Base-by-base conservation (phyloP, 2,329 filamentous ascomycete species). In the Calcarisporium arbuscula region DNA sequence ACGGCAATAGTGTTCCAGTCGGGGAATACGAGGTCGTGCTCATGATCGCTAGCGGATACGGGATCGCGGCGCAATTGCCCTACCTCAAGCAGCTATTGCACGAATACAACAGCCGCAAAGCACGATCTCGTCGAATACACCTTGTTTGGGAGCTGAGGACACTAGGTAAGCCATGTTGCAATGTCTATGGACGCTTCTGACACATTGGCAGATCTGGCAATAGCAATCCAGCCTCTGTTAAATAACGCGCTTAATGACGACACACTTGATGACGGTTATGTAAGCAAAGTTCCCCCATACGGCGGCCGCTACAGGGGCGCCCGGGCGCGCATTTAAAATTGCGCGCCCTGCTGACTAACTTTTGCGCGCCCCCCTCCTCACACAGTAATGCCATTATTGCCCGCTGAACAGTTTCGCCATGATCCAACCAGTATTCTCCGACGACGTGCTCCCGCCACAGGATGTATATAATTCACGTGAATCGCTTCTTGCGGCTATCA, bases 1-100 rank as follows among this genome's bases (percentile, higher is more conserved):
- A 61, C 38, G 46, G 58, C 23, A 42, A 34, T 6, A 56, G 41
- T 41, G 39, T 51, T 30, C 26, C 39, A 27, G 43, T 56, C 8
- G 35, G 41, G 8, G 35, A 51, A 8, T 61, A 52, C 41, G 36
- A 55, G 28, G 43, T 44, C 36, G 42, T 61, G 14, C 41, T 62
- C 5, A 56, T 63, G 38, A 38, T 60, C 16, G 42, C 51, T 7
- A 61, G 45, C 22, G 47, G 51, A n/a, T 60, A 60, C 23, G 46
- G 56, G 3, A 60, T 62, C 21, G 42, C 47, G n/a, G 47, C 50
- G 22, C 41, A 56, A 25, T 39, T 61, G 30, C 53, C 43, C 8
- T 59, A 57, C 42, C 47, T 62, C 7, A 57, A 56, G 30, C 42
- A 58, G 36, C 44, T 62, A 11, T 52, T 64, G 27, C 40, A 59